phyloP scores from a whole-genome alignment of 371 early-diverging fungal genomes.

The Mortierella sp. region DNA sequence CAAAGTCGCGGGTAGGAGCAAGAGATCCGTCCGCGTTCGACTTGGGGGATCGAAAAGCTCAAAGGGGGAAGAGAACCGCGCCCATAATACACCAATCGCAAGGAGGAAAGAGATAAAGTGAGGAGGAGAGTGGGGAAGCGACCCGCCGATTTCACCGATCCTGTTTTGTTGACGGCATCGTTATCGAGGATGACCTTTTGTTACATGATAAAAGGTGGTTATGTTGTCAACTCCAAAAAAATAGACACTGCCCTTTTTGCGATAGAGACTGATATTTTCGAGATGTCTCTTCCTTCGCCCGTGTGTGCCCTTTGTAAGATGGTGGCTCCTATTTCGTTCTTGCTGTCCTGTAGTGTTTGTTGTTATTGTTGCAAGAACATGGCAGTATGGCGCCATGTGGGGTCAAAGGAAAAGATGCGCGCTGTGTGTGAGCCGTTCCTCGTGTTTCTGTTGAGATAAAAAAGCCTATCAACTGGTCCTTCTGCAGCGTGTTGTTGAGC shows the following conservation, averaged over 20 bases:
- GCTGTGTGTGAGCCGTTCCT: background rate
- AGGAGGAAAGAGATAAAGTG: background rate
- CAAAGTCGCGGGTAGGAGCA: background rate
- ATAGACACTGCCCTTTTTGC: background rate
- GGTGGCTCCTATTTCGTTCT: background rate
- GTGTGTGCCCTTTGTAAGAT: background rate
- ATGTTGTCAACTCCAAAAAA: background rate
- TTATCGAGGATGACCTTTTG: background rate
- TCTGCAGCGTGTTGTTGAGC: background rate
- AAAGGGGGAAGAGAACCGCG: background rate
- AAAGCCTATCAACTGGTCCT: background rate
- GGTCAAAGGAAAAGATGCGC: background rate
- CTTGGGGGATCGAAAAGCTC: background rate
- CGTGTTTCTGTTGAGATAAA: background rate
- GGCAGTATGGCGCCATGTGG: background rate
- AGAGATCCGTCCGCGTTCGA: conserved; percentile 1
- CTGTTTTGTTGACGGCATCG: background rate
- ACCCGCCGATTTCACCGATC: background rate
- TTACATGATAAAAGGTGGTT: background rate
- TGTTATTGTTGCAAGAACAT: background rate
- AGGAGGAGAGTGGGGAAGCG: background rate
- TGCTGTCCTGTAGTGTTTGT: background rate
- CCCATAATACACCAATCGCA: background rate
- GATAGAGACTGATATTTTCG: background rate
- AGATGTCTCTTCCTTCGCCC: background rate